Evolutionary conservation across 2,329 filamentous ascomycete species (phyloP).

Genomic region (Xylaria sp.): DNA sequence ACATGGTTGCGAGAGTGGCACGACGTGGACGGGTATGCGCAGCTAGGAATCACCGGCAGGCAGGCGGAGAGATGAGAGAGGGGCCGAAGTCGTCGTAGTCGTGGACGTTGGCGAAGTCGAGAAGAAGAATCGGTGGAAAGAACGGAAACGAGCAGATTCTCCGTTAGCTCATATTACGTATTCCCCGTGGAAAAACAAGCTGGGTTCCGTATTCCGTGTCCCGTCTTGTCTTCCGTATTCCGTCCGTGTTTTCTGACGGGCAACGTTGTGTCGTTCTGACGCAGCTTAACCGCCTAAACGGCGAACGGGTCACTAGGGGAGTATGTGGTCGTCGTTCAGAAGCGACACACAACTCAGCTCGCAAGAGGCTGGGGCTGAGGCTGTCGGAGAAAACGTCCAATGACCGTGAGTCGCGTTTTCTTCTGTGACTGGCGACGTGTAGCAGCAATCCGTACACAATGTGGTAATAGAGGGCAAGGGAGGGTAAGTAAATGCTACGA

Average conservation of each 20-base stretch:
- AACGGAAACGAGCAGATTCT: slow-evolving; percentile 17
- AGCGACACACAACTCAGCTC: slow-evolving; percentile 4
- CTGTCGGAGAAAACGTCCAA: slow-evolving; percentile 4
- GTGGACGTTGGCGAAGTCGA: slow-evolving; percentile 3
- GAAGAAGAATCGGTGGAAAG: not conserved
- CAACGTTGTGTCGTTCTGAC: not conserved
- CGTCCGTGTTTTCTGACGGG: too few species aligned
- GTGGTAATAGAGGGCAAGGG: not conserved
- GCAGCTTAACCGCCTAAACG: slow-evolving; percentile 29
- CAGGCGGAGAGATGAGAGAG: not conserved
- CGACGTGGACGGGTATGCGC: slow-evolving; percentile 26
- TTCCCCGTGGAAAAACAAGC: slow-evolving; percentile 8
- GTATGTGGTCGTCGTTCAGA: slow-evolving; percentile 6
- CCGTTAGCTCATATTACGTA: slow-evolving; percentile 29
- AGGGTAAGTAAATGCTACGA: slow-evolving; percentile 1
- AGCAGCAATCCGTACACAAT: not conserved
- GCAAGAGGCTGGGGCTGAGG: not conserved
- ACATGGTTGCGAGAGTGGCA: slow-evolving; percentile 41
- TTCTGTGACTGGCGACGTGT: slow-evolving; percentile 9
- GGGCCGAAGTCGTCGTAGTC: not conserved
- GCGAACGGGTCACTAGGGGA: slow-evolving; percentile 27
- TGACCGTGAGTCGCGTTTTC: slow-evolving; percentile 16
- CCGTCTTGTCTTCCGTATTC: too few species aligned
- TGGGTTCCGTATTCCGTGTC: slow-evolving; percentile 2
- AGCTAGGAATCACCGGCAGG: slow-evolving; percentile 10